Base-by-base conservation (phyloP, 495 filamentous ascomycete species). In the Talaromyces borbonicus region DNA sequence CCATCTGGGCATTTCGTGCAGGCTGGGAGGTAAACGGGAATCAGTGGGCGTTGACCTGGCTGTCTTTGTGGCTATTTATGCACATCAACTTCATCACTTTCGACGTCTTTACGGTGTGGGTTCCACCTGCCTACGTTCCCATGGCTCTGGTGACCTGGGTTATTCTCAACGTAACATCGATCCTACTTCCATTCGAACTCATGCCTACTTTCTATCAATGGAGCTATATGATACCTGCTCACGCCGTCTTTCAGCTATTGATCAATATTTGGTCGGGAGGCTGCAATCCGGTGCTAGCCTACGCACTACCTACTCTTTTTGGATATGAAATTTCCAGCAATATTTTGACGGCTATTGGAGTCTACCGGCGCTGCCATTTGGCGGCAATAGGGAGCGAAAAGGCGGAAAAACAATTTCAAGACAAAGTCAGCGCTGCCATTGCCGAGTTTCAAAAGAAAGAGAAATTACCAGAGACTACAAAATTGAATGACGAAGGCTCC, bases 51-150 rank as follows among this genome's bases (percentile, higher is more conserved):
- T 50, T 74, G 15, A 65, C 57, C 5, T 78, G 74, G 74, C 49
- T 67, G 35, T 41, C 50, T 0, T 38, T 76, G 1, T 78, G 74
- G 74, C 67, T 78, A 5, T 73, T 72, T 30, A 65, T 61, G 1
- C 71, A 77, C 49, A 36, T 65, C 19, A 74, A 75, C 50, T 78
- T 74, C 50, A 56, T 72, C 24, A 50, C 55, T 8, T 57, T 78
- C 0, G 73, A 78, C 37, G 54, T 67, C 8, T 61, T 74, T 41
- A 68, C 67, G 1, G 55, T 68, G 35, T 72, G 65, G 65, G 15
- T 73, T 1, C 62, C 71, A 1, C 50, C 52, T 15, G 56, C 56
- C 0, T 71, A 54, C 45, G 53, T 75, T 0, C 69, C 74, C 5
- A 67, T 74, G 63, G 54, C 58, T 0, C 48, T 77, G 11, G 62